A percentile compares a stretch with the other conserved stretches of the same genome.
Conservation (phyloP, 768 basidiomycete genomes). For the Mycena venus region DNA sequence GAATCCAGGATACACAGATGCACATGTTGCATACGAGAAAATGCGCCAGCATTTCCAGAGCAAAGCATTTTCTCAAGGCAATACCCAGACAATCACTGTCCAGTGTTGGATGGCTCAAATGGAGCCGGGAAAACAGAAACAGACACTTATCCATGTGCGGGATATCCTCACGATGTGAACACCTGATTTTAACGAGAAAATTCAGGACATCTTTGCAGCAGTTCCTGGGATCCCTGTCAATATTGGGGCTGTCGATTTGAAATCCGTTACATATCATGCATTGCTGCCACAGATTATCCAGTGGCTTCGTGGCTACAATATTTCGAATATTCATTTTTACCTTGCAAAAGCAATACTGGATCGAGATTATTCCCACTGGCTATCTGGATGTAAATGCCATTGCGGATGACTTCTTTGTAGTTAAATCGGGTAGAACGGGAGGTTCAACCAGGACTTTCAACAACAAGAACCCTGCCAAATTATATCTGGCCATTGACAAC, state of each 20-base stretch:
- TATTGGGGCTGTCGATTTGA: neutral
- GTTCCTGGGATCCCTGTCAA: neutral
- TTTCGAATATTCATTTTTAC: neutral
- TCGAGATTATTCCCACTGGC: neutral
- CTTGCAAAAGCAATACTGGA: neutral
- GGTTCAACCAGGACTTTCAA: neutral
- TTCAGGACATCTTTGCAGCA: neutral
- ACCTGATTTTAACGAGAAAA: too few species aligned
- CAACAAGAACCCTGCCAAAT: neutral
- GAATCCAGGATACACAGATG: neutral
- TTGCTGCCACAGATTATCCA: neutral
- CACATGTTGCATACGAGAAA: neutral
- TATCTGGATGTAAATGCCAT: slow-evolving; percentile 1
- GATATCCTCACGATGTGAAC: too few species aligned
- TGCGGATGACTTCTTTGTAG: neutral
- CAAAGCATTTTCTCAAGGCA: neutral
- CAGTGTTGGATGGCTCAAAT: neutral
- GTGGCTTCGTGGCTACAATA: neutral
- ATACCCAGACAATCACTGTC: neutral
- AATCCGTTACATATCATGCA: neutral
- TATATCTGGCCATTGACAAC: slow-evolving; percentile 1
- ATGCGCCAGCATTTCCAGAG: neutral
- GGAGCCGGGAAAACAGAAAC: neutral
- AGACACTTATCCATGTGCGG: neutral
- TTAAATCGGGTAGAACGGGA: neutral